These are phyloP conservation scores for Bipolaris oryzae DNA, from an alignment of 2,329 filamentous ascomycete genomes.

Conservation along the genomic window DNA sequence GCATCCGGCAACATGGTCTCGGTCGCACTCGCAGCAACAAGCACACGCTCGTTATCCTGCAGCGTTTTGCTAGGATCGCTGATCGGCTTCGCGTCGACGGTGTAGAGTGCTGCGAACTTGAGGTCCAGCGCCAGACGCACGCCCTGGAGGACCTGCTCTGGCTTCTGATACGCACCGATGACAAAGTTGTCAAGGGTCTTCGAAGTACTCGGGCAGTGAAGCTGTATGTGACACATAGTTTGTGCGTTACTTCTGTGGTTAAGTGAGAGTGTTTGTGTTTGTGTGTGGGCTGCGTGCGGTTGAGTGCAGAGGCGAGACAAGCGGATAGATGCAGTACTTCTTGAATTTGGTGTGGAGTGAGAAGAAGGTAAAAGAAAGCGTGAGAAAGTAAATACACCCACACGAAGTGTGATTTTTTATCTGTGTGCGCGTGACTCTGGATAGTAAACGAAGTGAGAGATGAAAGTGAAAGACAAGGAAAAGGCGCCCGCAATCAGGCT, in stretches of 20 bases:
- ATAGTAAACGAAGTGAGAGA: too few species aligned
- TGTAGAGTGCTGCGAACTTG: slow-evolving; percentile 18
- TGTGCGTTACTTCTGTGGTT: neutral
- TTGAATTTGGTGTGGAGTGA: neutral
- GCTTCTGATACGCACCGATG: slow-evolving; percentile 14
- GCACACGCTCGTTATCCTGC: slow-evolving; percentile 16
- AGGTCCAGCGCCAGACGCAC: slow-evolving; percentile 17
- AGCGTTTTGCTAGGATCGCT: slow-evolving; percentile 10
- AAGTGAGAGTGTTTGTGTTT: too few species aligned
- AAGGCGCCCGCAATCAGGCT: too few species aligned
- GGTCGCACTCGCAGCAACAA: slow-evolving; percentile 3
- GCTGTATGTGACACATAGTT: slow-evolving; percentile 10
- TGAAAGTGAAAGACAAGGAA: neutral
- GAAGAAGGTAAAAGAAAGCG: too few species aligned
- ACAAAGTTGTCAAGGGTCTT: slow-evolving; percentile 12
- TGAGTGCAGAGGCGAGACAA: slow-evolving; percentile 1
- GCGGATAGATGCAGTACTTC: neutral
- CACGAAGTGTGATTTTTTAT: neutral
- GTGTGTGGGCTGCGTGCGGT: neutral
- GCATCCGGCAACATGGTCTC: slow-evolving; percentile 21
- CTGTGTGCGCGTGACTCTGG: too few species aligned
- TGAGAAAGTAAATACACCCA: too few species aligned
- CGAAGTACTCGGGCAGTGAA: slow-evolving; percentile 16
- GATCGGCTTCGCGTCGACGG: slow-evolving; percentile 13
- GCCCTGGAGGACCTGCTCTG: slow-evolving; percentile 20